Base-by-base conservation (phyloP, 768 basidiomycete species). In the Rhodocollybia butyracea region DNA sequence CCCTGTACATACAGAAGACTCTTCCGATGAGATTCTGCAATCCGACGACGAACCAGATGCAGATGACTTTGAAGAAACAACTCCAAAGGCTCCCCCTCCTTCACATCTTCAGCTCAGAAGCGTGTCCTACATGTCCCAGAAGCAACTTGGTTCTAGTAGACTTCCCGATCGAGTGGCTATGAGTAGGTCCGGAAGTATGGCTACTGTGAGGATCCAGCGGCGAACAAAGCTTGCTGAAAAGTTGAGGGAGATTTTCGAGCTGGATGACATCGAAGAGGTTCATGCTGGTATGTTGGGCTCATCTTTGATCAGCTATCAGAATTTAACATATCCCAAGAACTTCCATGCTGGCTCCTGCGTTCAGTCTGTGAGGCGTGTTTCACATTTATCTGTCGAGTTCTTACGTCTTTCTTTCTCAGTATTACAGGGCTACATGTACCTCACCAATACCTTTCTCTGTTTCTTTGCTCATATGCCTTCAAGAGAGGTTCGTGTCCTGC, bases 391-490 rank as follows among this genome's bases (percentile, higher is more conserved):
- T 39, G 15, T 57, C 21, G 22, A 15, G 29, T 43, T 15, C 29
- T 47, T 50, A 48, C 31, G 42, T 52, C 10, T 34, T 42, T 42
- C 60, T 54, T 36, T 22, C 22, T 15, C 68, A 91, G 93, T 98
- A 59, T 78, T 99, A 30, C 96, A 99, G 71, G 96, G 96, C 2
- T 98, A 96, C 67, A 91, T 99, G 83, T 99, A 96, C 68, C 76
- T 98, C 46, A 98, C 96, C 1, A 91, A 91, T 62, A 85, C 88
- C 11, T 90, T 96, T 67, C 70, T 98, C 19, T 98, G 96, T 73
- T 99, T 99, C 76, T 99, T 95, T 69, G 93, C 93, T 2, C 93
- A 93, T 67, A 89, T 96, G 85, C 93, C 93, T 17, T 79, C 85
- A 29, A 79, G 86, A 74, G 94, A 95, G 81, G 94, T 94, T 57